Conservation (phyloP, 2,329 filamentous ascomycete species). For the Colletotrichum camelliae region DNA sequence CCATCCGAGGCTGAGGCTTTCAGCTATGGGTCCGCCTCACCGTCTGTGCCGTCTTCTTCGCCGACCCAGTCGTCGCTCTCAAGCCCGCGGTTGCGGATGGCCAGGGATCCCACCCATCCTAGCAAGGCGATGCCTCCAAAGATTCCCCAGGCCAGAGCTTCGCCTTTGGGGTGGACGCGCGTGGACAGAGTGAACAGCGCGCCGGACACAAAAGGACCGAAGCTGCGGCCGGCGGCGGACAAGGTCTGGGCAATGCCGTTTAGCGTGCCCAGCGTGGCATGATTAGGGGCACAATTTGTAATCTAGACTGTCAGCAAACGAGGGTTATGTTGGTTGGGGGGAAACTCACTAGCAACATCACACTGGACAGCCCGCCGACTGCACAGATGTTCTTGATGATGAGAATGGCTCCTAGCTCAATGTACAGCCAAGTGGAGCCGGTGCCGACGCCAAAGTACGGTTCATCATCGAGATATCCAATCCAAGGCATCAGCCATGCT, state of each 20-base stretch:
- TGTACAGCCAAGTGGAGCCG: constrained; percentile 75
- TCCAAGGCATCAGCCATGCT: constrained; percentile 92
- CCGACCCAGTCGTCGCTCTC: constrained; percentile 63
- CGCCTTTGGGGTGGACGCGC: constrained; percentile 77
- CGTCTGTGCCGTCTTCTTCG: constrained; percentile 33
- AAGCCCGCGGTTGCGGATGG: constrained; percentile 69
- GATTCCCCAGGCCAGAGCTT: constrained; percentile 83
- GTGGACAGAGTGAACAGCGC: constrained; percentile 83
- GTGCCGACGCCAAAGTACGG: constrained; percentile 62
- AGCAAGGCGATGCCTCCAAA: constrained; percentile 84
- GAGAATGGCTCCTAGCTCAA: constrained; percentile 80
- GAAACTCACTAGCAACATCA: constrained; percentile 77
- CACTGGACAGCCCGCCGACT: constrained; percentile 88
- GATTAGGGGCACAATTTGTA: constrained; percentile 88
- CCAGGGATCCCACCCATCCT: constrained; percentile 81
- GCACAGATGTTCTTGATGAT: constrained; percentile 90
- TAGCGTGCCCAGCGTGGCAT: constrained; percentile 84
- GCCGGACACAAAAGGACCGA: constrained; percentile 88
- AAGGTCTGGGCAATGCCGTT: constrained; percentile 95
- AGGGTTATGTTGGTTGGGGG: no score
- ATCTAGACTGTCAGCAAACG: constrained; percentile 59
- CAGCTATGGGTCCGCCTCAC: constrained; percentile 20
- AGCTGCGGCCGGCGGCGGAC: constrained; percentile 85
- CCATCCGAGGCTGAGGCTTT: neutral
- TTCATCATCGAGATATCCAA: constrained; percentile 74